Evolutionary conservation across 306 rosid genomes (phyloP).

Genomic region (Canavalia ensiformis): DNA sequence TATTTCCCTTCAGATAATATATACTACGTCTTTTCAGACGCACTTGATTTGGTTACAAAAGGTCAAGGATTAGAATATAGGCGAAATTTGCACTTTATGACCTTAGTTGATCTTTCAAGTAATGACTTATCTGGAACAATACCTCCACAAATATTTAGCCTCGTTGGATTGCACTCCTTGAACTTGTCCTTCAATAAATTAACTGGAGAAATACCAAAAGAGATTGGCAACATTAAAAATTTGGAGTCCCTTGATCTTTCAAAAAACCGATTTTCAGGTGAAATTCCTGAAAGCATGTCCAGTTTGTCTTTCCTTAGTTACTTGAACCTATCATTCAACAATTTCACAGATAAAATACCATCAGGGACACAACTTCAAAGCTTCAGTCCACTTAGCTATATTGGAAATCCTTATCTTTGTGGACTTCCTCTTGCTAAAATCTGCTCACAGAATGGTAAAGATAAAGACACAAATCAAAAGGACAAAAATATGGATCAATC

Average conservation of each 20-base stretch:
- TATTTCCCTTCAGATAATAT: fast-evolving
- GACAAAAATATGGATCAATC: not conserved
- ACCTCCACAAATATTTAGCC: too few species aligned
- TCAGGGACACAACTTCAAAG: not conserved
- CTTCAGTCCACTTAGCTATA: not conserved
- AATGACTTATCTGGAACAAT: too few species aligned
- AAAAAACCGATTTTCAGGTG: too few species aligned
- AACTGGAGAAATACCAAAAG: not conserved
- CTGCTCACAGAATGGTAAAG: not conserved
- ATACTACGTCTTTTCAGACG: not conserved
- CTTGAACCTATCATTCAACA: not conserved
- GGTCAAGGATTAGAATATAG: not conserved
- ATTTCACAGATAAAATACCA: slow-evolving; percentile 33
- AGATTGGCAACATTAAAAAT: not conserved
- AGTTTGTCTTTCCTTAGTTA: too few species aligned
- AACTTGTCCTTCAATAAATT: slow-evolving; percentile 29
- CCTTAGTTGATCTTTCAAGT: not conserved
- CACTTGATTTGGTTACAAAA: not conserved
- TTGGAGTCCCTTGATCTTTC: too few species aligned
- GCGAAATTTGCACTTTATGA: not conserved
- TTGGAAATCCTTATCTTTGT: not conserved
- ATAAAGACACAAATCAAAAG: not conserved
- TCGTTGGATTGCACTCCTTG: slow-evolving; percentile 1
- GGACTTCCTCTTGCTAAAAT: not conserved
- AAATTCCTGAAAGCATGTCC: too few species aligned